Percentiles rank a stretch among this genome's conserved stretches.
Evolutionary conservation across 768 basidiomycete genomes (phyloP).

Genomic region (Tephrocybe sp.): DNA sequence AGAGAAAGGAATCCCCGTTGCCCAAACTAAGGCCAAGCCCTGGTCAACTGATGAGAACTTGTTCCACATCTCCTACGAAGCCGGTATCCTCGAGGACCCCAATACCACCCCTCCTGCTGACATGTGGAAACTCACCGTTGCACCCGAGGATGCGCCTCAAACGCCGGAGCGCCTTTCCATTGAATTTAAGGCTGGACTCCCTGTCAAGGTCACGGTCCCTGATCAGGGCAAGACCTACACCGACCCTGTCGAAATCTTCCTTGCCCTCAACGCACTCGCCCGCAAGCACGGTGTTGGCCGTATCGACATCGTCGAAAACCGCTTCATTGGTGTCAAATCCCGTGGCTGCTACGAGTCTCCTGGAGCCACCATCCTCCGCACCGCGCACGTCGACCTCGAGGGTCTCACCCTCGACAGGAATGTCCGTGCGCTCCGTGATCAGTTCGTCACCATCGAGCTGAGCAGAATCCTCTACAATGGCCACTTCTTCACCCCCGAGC

Average conservation of each 20-base stretch:
- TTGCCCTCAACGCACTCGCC: constrained; percentile 86
- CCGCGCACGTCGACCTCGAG: constrained; percentile 94
- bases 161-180: constrained; percentile 79
- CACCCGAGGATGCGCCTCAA: constrained; percentile 79
- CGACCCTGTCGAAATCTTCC: constrained; percentile 95
- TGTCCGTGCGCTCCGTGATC: constrained; percentile 91
- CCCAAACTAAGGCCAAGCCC: constrained; percentile 94
- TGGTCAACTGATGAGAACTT: constrained; percentile 99
- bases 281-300: constrained; percentile 95
- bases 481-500: constrained; percentile 99
- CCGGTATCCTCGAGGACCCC: constrained; percentile 97
- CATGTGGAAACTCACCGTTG: constrained; percentile 98
- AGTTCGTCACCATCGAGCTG: constrained; percentile 90
- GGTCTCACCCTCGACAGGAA: constrained; percentile 98
- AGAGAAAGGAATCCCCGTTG: constrained; percentile 86
- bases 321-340: constrained; percentile 98
- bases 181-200: constrained; percentile 86
- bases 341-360: constrained; percentile 99
- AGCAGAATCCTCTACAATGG: constrained; percentile 96
- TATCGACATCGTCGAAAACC: constrained; percentile 99
- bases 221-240: constrained; percentile 64
- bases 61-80: constrained; percentile 99
- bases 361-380: constrained; percentile 93
- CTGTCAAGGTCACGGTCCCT: constrained; percentile 74
- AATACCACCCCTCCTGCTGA: constrained; percentile 90